A percentile compares a stretch with the other conserved stretches of the same genome.
These are phyloP conservation scores for Bretschneidera sinensis DNA, from an alignment of 345 rosid species.

Conservation along the genomic window DNA sequence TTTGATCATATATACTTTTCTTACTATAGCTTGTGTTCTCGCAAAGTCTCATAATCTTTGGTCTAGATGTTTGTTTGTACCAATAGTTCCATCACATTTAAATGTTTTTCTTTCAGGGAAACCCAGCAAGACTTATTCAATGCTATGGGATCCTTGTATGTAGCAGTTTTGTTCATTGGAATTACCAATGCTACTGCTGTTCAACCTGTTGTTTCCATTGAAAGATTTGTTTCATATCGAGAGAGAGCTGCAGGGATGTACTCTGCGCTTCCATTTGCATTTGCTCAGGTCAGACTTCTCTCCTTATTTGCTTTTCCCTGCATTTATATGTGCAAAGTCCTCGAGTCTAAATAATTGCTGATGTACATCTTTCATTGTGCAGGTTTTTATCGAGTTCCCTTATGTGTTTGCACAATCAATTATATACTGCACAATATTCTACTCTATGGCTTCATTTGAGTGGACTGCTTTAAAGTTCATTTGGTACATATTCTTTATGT, in stretches of 20 bases:
- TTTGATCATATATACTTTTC: background rate
- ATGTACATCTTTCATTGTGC: conserved; percentile 11
- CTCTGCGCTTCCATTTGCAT: conserved; percentile 85
- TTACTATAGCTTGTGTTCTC: background rate
- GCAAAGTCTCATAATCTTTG: background rate
- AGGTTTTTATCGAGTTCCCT: conserved; percentile 93
- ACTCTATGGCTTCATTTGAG: conserved; percentile 83
- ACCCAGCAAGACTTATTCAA: conserved; percentile 77
- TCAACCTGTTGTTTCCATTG: conserved; percentile 95
- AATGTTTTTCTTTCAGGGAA: conserved; percentile 44
- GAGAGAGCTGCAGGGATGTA: conserved; percentile 98
- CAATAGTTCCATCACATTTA: conserved; percentile 10
- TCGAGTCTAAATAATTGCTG: background rate
- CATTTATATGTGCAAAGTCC: background rate
- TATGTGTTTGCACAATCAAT: conserved; percentile 75
- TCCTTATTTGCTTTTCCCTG: background rate
- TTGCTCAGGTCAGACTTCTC: conserved; percentile 68
- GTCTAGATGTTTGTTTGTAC: background rate
- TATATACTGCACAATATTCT: conserved; percentile 74
- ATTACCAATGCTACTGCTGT: conserved; percentile 86
- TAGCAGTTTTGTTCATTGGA: conserved; percentile 85
- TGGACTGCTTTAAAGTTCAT: conserved; percentile 78
- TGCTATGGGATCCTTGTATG: conserved; percentile 96
- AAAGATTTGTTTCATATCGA: conserved; percentile 88
- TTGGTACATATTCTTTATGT: conserved; percentile 95